These are phyloP conservation scores for Ballota nigra DNA, from an alignment of 257 asterid genomes.

Conservation along the genomic window DNA sequence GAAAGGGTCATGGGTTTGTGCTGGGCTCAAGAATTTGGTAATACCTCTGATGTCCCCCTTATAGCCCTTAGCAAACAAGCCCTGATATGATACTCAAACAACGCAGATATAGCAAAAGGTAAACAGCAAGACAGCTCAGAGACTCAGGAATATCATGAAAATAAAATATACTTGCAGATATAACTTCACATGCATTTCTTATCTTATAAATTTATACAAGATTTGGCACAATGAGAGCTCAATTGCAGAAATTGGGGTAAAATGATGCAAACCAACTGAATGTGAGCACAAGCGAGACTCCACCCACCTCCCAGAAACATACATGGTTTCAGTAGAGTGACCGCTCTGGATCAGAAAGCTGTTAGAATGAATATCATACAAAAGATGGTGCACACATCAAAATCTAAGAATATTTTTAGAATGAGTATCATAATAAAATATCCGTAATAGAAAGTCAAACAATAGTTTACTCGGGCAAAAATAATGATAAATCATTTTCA, in stretches of 20 bases:
- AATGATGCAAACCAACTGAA: background rate
- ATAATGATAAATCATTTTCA: background rate
- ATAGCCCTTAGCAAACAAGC: background rate
- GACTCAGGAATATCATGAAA: background rate
- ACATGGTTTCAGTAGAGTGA: background rate
- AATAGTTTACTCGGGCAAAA: background rate
- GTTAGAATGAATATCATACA: too few relatives aligned
- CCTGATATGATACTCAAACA: background rate
- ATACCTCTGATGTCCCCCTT: background rate
- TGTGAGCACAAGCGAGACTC: background rate
- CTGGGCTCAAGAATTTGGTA: background rate
- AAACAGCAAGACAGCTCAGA: background rate
- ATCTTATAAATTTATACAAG: background rate
- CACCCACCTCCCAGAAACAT: background rate
- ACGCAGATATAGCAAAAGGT: background rate
- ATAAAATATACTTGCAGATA: background rate
- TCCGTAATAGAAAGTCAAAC: conserved; percentile 13
- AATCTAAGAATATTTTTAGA: background rate
- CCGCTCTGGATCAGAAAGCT: background rate
- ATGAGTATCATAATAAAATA: background rate
- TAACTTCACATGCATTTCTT: background rate
- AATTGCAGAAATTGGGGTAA: background rate
- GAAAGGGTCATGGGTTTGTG: background rate
- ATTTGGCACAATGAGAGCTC: background rate
- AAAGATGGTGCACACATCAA: background rate